These are phyloP conservation scores for Mycena epipterygia DNA, from an alignment of 768 basidiomycete species.

Conservation along the genomic window DNA sequence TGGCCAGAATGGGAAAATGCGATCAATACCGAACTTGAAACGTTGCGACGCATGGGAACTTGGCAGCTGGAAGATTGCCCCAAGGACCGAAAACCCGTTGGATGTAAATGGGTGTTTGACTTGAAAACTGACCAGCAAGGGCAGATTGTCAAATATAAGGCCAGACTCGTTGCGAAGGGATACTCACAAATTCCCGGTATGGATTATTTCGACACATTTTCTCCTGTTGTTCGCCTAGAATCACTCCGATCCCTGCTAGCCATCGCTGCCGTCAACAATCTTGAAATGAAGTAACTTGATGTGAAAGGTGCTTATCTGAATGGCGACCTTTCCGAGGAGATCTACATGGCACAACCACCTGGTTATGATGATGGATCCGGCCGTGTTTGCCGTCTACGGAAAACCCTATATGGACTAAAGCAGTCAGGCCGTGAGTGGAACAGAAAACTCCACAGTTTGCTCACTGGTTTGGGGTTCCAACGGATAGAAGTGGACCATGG, in stretches of 20 bases:
- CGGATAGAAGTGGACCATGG: too few relatives aligned
- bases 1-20: background rate
- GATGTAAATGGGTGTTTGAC: slow-evolving; percentile 1
- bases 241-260: slow-evolving; percentile 2
- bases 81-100: background rate
- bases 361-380: too few relatives aligned
- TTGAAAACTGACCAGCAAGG: background rate
- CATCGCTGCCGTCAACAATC: slow-evolving; percentile 3
- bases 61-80: background rate
- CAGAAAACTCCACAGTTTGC: too few relatives aligned
- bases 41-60: background rate
- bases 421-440: too few relatives aligned
- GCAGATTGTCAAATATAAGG: slow-evolving; percentile 8
- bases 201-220: slow-evolving; percentile 11
- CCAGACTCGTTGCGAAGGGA: slow-evolving; percentile 4
- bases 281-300: slow-evolving; percentile 8
- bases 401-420: too few relatives aligned
- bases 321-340: background rate
- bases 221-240: slow-evolving; percentile 4
- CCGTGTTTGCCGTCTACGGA: too few relatives aligned
- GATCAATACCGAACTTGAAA: background rate
- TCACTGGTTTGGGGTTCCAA: too few relatives aligned
- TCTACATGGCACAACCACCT: too few relatives aligned
- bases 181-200: slow-evolving; percentile 13
- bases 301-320: background rate